phyloP scores from a whole-genome alignment of 2,329 filamentous ascomycete species.

The Huntiella savannae region DNA sequence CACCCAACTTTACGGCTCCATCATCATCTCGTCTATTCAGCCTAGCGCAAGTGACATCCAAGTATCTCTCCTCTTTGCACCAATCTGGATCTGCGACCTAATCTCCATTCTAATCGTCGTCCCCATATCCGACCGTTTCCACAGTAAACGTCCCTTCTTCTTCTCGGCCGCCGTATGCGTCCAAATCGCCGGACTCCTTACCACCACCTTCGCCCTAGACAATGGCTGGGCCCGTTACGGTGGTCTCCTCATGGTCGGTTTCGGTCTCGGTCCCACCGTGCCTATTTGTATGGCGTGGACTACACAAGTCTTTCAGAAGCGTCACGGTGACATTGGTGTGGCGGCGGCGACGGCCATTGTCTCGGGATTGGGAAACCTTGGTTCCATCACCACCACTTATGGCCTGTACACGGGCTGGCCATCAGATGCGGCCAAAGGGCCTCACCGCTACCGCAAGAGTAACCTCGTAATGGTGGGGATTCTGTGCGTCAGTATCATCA shows the following conservation, averaged over 20 bases:
- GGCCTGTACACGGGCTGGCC: conserved; percentile 78
- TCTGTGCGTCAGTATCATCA: conserved; percentile 55
- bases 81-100: conserved; percentile 88
- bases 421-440: conserved; percentile 48
- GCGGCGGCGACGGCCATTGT: conserved; percentile 72
- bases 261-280: conserved; percentile 76
- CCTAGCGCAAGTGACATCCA: conserved; percentile 52
- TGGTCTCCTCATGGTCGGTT: conserved; percentile 75
- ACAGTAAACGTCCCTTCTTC: conserved; percentile 59
- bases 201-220: conserved; percentile 52
- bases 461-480: conserved; percentile 83
- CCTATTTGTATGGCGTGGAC: conserved; percentile 92
- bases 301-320: conserved; percentile 71
- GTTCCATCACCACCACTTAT: conserved; percentile 73
- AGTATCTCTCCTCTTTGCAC: conserved; percentile 67
- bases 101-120: conserved; percentile 73
- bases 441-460: conserved; percentile 58
- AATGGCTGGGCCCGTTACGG: conserved; percentile 73
- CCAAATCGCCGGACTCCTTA: conserved; percentile 65
- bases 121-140: conserved; percentile 73
- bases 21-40: conserved; percentile 69
- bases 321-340: conserved; percentile 80
- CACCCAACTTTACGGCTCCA: conserved; percentile 69
- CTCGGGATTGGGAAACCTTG: conserved; percentile 70
- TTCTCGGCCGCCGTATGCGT: conserved; percentile 59